Base-by-base conservation (phyloP, 2,329 filamentous ascomycete genomes). In the Stachybotrys elegans region DNA sequence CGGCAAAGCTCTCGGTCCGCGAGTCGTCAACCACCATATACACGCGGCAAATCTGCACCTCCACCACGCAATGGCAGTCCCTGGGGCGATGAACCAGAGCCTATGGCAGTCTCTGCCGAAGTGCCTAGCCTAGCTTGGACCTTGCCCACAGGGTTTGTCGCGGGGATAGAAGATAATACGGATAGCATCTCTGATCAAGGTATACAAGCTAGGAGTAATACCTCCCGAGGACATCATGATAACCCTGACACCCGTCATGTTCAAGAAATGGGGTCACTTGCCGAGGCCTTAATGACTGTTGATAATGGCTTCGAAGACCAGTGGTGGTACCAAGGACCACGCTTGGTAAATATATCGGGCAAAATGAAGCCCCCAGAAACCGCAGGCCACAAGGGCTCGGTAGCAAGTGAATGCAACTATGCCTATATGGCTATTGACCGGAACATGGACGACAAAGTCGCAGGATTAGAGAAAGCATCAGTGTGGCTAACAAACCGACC, bases 251-350 rank as follows among this genome's bases (percentile, higher is more conserved):
- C 45, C 31, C 50, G 51, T 6, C 53, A 51, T 22, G 50, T 55
- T 6, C 50, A 48, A 19, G 70, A 77, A 36, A 67, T 78, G 4
- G 72, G 72, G 43, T 66, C 70, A 1, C 60, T 79, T 4, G 75
- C 73, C 9, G 67, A 69, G 4, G 75, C 75, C 31, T 69, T 79
- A 67, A 70, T 78, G 62, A 78, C 75, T 3, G 70, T 79, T 4
- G 75, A 79, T 52, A 79, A 78, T 51, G 75, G 75, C 3, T 78
- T 79, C 50, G 75, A 79, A 59, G 70, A 73, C 48, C 74, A 78
- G 56, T 78, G 75, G 74, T 78, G 75, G 75, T 70, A 77, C 51
- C 71, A 73, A 48, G 75, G 73, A 1, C 43, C 58, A 29, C 55
- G 57, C 4, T 46, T 59, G 6, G 54, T 56, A 40, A 56, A 56